phyloP scores from a whole-genome alignment of 2,329 filamentous ascomycete genomes.

The Monilinia vaccinii-corymbosi region DNA sequence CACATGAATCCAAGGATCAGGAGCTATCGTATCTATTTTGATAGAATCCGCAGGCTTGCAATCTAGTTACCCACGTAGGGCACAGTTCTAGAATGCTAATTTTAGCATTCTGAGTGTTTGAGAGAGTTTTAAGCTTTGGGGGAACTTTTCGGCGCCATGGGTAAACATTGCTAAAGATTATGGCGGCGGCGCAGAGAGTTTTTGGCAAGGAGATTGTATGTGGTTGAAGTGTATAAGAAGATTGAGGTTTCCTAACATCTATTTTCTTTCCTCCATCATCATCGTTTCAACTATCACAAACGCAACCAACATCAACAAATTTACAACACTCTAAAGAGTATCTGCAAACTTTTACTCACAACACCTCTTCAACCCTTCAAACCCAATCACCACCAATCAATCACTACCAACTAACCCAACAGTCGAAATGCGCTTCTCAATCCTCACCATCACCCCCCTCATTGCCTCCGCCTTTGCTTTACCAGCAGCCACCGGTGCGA shows the following conservation, averaged over 20 bases:
- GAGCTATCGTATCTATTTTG: background rate
- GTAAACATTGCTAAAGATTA: background rate
- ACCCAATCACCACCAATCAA: background rate
- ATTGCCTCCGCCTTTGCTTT: background rate
- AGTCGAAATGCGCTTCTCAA: constrained; percentile 3
- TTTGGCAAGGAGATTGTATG: background rate
- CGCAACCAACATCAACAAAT: background rate
- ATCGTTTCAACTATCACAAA: background rate
- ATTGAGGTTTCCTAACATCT: background rate
- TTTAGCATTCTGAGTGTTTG: background rate
- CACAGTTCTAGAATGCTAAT: background rate
- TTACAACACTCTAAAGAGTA: background rate
- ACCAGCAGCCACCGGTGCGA: background rate
- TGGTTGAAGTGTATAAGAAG: background rate
- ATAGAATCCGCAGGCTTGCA: background rate
- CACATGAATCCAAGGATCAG: background rate
- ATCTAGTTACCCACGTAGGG: background rate
- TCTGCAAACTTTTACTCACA: background rate
- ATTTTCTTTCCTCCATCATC: background rate
- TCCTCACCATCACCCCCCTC: background rate
- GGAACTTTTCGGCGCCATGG: background rate
- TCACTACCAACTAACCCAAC: background rate
- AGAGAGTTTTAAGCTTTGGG: background rate
- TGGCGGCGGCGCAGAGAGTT: background rate
- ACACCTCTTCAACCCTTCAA: background rate